Percentiles rank a stretch among this genome's conserved stretches.
Conservation (phyloP, 2,329 filamentous ascomycete genomes). For the Alternaria burnsii region DNA sequence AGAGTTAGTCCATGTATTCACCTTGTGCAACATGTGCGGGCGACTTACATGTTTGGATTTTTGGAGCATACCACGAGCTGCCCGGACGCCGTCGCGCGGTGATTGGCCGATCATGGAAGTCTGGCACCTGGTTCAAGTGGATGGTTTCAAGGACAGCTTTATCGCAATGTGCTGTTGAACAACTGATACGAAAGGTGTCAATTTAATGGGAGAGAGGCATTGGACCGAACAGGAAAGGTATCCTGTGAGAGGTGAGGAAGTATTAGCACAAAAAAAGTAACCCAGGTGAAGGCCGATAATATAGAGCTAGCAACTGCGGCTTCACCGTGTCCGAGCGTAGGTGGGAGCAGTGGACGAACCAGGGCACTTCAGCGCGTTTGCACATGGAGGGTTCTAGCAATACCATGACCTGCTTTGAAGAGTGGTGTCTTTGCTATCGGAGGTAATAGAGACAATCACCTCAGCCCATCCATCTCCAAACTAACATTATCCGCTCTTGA, state of each 20-base stretch:
- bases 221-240: too few relatives aligned
- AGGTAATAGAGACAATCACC: neutral
- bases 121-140: neutral
- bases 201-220: neutral
- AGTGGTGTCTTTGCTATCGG: too few relatives aligned
- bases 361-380: neutral
- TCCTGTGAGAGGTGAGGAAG: too few relatives aligned
- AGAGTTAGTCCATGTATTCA: too few relatives aligned
- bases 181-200: neutral
- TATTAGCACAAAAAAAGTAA: too few relatives aligned
- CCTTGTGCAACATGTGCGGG: accelerated
- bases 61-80: neutral
- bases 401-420: neutral
- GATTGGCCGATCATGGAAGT: neutral
- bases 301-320: neutral
- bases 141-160: too few relatives aligned
- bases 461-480: constrained; percentile 25
- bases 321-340: neutral
- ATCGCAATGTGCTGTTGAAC: neutral
- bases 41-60: neutral
- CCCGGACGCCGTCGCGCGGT: neutral
- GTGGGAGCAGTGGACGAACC: neutral
- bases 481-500: constrained; percentile 24
- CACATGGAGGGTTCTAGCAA: neutral
- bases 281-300: neutral